Evolutionary conservation across 371 early-diverging fungal genomes (phyloP), one percentile per base, ranked within the genome.

Genomic region (Circinella umbellata): DNA sequence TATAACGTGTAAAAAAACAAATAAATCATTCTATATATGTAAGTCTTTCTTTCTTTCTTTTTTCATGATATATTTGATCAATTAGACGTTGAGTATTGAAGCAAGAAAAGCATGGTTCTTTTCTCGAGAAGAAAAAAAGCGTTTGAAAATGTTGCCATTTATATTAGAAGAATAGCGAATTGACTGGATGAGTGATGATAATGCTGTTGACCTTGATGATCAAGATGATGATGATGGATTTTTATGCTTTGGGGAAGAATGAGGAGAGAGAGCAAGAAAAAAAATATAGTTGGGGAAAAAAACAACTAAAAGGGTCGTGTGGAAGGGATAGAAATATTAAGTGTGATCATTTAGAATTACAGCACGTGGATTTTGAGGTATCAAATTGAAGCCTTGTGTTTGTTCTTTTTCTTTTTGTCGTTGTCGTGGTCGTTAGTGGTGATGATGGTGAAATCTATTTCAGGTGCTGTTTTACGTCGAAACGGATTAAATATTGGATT

Each of bases 391-490:
- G 6, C 42, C 3, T 42, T 51, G 51, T 13, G 51, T 51, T 51
- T 14, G 14, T 38, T 36, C 38, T 53, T 46, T 18, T 27, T 55
- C 17, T 20, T 66, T 18, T 36, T 38, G 67, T 15, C 27, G 27
- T 27, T 27, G 27, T 27, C 27, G 27, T 27, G 0, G 27, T 27
- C 2, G 27, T 27, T 27, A 27, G 27, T 27, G 27, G 27, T 38
- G 35, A 20, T 53, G 11, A 18, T 13, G 9, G n/a, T 20, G 6
- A 46, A 7, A 20, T 13, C 34, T 17, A 67, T 61, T 34, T 57
- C 71, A 38, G 70, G 70, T 18, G 70, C 70, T 4, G 70, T 70
- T 54, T 70, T 70, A 27, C 70, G 51, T 18, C 70, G 66, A 60
- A 70, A 61, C 15, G 53, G 49, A 35, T 60, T 61, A 7, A 65